Evolutionary conservation across 305 asterid genomes (phyloP), one percentile per base, ranked within the genome.

Genomic region (Solanum hybrid): DNA sequence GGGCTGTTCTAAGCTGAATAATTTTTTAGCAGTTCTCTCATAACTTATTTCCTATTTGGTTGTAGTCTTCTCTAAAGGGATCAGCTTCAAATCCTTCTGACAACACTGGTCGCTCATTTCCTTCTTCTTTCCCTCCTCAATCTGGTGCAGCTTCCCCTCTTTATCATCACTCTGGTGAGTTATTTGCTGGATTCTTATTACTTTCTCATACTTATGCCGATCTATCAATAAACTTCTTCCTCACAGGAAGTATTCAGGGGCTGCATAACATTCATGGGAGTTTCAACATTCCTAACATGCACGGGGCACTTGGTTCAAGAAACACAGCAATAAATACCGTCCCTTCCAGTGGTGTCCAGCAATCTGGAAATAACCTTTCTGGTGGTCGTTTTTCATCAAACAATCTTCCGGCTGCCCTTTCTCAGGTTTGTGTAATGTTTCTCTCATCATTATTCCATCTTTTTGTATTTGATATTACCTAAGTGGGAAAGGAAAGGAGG

Each of bases 91-190:
- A 96, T 93, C 95, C 95, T 93, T 95, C 98, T 17, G 99, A 98
- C 90, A 95, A 93, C 94, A 91, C 97, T 9, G 98, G 97, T 73
- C 97, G 97, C 78, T 90, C 98, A 26, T 94, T 95, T 93, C 90
- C 99, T n/a, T 79, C 98, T 72, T 31, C 77, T 31, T 97, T 94
- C 89, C 95, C 99, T 92, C 95, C 95, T 91, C 99, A 97, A 89
- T 95, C 99, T 87, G 99, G 99, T 91, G 95, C 98, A 78, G 98
- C 95, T 82, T 95, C 99, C 92, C 96, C 99, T 81, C 95, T 92
- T 91, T 98, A 86, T 91, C 98, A 98, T 92, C 99, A 95, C 90
- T 89, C 94, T 33, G 99, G 99, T 97, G 81, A 91, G 95, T 93
- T 92, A 87, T 85, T 92, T 89, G 37, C 89, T 93, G 90, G 90